Evolutionary conservation across 805 yeast genomes (phyloP), one percentile per base, ranked within the genome.

Genomic region (Hemisphaericaspora nanyangensis): DNA sequence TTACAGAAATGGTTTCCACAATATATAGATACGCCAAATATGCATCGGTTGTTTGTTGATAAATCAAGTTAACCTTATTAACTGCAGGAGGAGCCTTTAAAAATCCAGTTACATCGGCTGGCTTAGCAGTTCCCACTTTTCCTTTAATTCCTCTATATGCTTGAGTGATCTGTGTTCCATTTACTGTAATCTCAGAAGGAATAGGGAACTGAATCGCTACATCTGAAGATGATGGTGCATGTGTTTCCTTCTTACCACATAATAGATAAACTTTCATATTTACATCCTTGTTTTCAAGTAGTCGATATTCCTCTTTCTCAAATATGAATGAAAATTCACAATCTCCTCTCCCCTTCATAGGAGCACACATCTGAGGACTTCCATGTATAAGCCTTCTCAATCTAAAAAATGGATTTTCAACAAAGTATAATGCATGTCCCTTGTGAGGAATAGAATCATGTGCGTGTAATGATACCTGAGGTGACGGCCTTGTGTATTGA

Each of bases 101-200:
- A 30, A 65, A 63, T 2, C 68, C 68, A 0, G 95, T 84, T 30
- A 91, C 48, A 56, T 90, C 85, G 0, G 87, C 89, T 0, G 97
- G 96, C 44, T 77, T 74, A 1, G 89, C 82, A 0, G 96, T 81
- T 0, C 95, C 96, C 0, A 76, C 74, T 42, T 73, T 76, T 34
- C 82, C 83, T 52, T 87, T 87, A 22, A 89, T 63, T 1, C 97
- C 97, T 39, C 80, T 76, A 34, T 54, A 53, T 36, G 43, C 48
- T 39, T 50, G 52, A 13, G 49, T 41, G 2, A 80, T 75, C 43
- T 77, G 77, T 27, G 72, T 80, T 5, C 69, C 71, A 53, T 91
- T 87, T 29, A 85, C 69, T 29, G 68, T 70, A 3, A 90, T 64
- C 52, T 85, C 95, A 33, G 81, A 63, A 5, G 86, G 87, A 19